These are phyloP conservation scores for Camellia lanceoleosa DNA, from an alignment of 148 eudicot genomes.

Conservation along the genomic window DNA sequence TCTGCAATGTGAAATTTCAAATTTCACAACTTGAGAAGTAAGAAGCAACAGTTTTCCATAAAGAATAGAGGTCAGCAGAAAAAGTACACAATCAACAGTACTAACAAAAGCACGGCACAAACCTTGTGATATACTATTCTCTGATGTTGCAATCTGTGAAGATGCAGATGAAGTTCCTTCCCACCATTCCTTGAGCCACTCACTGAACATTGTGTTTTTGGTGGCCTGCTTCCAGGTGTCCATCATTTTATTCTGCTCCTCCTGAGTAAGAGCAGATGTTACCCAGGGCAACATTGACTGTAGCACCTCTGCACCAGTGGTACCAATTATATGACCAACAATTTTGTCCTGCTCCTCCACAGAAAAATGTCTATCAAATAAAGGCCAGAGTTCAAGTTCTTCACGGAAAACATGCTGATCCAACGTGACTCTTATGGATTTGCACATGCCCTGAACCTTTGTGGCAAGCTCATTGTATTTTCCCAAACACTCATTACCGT, in stretches of 20 bases:
- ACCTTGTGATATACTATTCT: constrained; percentile 55
- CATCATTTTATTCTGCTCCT: constrained; percentile 97
- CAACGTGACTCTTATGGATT: constrained; percentile 83
- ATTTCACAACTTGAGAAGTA: neutral
- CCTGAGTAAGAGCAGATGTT: constrained; percentile 92
- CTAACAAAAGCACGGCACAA: neutral
- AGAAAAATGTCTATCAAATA: constrained; percentile 84
- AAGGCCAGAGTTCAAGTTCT: constrained; percentile 97
- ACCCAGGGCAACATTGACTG: constrained; percentile 99
- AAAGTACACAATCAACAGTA: neutral
- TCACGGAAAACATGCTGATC: constrained; percentile 93
- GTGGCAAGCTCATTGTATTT: constrained; percentile 77
- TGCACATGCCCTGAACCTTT: constrained; percentile 94
- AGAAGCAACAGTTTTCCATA: constrained; percentile 1
- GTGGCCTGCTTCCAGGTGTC: constrained; percentile 97
- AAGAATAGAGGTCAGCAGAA: neutral
- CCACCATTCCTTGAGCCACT: constrained; percentile 99
- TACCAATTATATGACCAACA: constrained; percentile 95
- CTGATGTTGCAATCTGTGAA: constrained; percentile 51
- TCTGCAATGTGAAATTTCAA: neutral
- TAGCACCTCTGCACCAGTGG: constrained; percentile 97
- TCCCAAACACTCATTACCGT: constrained; percentile 36
- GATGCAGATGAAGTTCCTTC: constrained; percentile 53
- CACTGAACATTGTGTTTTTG: constrained; percentile 95
- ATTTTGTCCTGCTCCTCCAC: constrained; percentile 94